Evolutionary conservation across 768 basidiomycete genomes (phyloP).

Genomic region (Suillus discolor): DNA sequence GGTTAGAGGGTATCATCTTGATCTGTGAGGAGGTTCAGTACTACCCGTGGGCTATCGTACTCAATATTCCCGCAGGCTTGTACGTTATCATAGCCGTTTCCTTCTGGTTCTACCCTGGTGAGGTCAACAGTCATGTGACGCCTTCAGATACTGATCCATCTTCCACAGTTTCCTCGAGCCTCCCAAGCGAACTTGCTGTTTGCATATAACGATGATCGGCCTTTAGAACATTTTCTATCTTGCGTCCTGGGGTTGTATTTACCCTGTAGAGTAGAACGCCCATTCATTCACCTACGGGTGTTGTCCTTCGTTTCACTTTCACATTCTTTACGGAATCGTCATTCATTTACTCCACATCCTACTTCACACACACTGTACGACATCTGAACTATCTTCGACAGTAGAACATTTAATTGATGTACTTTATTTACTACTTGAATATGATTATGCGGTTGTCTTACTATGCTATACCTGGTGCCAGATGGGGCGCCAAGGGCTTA

Average conservation of each 20-base stretch:
- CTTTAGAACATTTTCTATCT: not conserved
- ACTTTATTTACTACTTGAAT: not conserved
- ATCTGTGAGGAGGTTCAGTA: conserved; percentile 52
- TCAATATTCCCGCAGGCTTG: conserved; percentile 45
- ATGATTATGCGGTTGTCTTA: not conserved
- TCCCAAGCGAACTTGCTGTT: conserved; percentile 21
- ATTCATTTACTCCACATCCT: not conserved
- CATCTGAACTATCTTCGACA: not conserved
- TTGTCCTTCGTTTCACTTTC: not conserved
- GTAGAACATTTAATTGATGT: not conserved
- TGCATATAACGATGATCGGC: conserved; percentile 10
- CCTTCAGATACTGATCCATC: not conserved
- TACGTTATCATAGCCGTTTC: conserved; percentile 73
- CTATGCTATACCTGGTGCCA: no score
- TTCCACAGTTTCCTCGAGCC: conserved; percentile 6
- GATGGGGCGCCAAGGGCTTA: no score
- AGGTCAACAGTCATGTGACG: not conserved
- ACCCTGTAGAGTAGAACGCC: not conserved
- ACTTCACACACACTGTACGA: not conserved
- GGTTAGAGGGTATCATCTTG: conserved; percentile 77
- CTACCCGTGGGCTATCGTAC: not conserved
- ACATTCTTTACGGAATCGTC: not conserved
- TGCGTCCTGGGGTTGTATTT: not conserved
- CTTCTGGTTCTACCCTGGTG: conserved; percentile 64
- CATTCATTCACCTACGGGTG: not conserved